Evolutionary conservation across 2,329 filamentous ascomycete genomes (phyloP).

Genomic region (Penicillium sp.): DNA sequence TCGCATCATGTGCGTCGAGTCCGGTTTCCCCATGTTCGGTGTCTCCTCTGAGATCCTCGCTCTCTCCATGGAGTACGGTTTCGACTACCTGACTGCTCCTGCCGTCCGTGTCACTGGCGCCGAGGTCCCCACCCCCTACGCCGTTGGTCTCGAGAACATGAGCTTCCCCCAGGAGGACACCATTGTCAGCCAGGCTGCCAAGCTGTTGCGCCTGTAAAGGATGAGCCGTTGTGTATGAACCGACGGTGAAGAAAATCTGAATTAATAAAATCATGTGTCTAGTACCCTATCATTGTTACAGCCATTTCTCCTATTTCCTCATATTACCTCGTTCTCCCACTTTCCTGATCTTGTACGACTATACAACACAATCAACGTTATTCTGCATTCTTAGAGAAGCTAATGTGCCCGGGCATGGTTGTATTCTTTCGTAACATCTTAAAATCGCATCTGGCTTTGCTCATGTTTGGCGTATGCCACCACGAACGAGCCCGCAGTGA

Average conservation of each 20-base stretch:
- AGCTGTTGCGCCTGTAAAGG: conserved; percentile 68
- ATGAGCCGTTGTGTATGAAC: too few relatives aligned
- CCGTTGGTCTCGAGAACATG: conserved; percentile 86
- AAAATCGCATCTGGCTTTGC: too few relatives aligned
- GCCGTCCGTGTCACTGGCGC: conserved; percentile 86
- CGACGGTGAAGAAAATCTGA: too few relatives aligned
- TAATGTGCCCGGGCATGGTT: too few relatives aligned
- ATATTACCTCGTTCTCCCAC: too few relatives aligned
- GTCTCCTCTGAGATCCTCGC: conserved; percentile 88
- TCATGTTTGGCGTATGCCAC: too few relatives aligned
- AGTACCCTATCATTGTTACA: conserved; percentile 29
- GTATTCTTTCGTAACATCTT: too few relatives aligned
- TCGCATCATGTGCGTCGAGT: conserved; percentile 83
- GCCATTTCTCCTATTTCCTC: too few relatives aligned
- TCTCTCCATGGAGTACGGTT: conserved; percentile 91
- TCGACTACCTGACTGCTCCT: conserved; percentile 92
- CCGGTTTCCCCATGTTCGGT: conserved; percentile 90
- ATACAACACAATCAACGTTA: too few relatives aligned
- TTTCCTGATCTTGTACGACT: conserved; percentile 21
- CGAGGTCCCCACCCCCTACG: conserved; percentile 94
- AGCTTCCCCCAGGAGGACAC: conserved; percentile 81
- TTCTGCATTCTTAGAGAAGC: too few relatives aligned
- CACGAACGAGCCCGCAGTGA: too few relatives aligned
- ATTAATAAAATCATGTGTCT: conserved; percentile 29
- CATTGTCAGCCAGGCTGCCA: conserved; percentile 79